Base-by-base conservation (phyloP, 1,139 yeast genomes). In the Saccharomyces hybrid region DNA sequence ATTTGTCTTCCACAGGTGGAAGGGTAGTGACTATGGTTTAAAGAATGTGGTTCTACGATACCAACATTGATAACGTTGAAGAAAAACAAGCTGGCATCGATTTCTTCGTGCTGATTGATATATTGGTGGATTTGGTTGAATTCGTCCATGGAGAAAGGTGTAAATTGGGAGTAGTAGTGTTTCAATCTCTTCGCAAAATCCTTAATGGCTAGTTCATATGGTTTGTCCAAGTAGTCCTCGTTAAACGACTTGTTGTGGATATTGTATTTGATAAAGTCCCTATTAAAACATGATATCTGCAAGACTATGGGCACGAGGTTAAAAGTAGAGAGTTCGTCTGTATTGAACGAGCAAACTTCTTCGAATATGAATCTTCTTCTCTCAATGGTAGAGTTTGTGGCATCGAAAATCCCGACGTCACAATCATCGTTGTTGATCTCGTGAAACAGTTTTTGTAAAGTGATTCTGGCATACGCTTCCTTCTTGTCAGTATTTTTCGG, bases 351-450 rank as follows among this genome's bases (percentile, higher is more conserved):
- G 34, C 53, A 51, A 21, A 74, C 65, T 8, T 66, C 62, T 5
- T 66, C 57, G 29, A 71, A 63, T n/a, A 74, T 66, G 53, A 60
- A 66, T 7, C 67, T 63, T 62, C 88, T 73, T 64, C 93, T 76
- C 16, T 73, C 76, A 9, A 64, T 62, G 1, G 87, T 82, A 1
- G 88, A 79, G 65, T 84, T 84, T 7, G 91, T 85, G 42, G 91
- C 91, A 68, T 85, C 91, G 58, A 83, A 77, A 34, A 83, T 76
- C 2, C 88, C 90, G 50, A 84, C 77, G 63, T 81, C 82, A 47
- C 81, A 74, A 34, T 65, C 61, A 56, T 78, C 75, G 26, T 66
- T 63, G 41, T 72, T 64, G 50, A 85, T 69, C 53, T 78, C 80
- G 51, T 71, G 66, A 24, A 83, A 72, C 55, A 84, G 64, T 53